Base-by-base conservation (phyloP, 495 filamentous ascomycete species). In the Penicillium salamii region DNA sequence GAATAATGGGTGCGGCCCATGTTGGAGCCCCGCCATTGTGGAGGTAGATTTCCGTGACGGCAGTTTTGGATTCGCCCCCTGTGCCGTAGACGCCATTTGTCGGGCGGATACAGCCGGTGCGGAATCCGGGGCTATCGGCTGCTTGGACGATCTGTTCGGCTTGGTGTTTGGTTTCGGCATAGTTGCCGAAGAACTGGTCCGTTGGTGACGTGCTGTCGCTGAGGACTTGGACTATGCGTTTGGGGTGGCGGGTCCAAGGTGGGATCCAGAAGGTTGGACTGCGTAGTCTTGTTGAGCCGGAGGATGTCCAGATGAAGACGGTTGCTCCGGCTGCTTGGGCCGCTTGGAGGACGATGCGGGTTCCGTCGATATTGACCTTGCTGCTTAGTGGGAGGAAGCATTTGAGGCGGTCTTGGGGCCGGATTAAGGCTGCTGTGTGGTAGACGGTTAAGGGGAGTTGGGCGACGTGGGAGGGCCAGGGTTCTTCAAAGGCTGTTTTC, bases 1-100 rank as follows among this genome's bases (percentile, higher is more conserved):
- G 79, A 2, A 78, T 67, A n/a, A 78, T 64, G 21, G 71, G 65
- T 7, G 52, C 48, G 1, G 68, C 64, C 79, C 78, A 84, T 23
- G 71, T 72, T 40, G 78, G 73, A 49, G 37, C 53, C 12, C 64
- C 63, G 7, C 65, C 61, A 7, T 28, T 49, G 15, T 56, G 50
- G 19, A 63, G 57, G 54, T 65, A 76, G 46, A 54, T 63, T 50
- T 37, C 77, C 0, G 72, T 75, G 21, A 84, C 58, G 1, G 74
- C 58, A 19, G 45, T 52, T 39, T 58, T 77, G 24, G 72, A 71
- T 53, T 80, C 76, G 5, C 64, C 77, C 2, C 78, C 78, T 42
- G 80, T 72, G 12, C 80, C 81, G 42, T 83, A 83, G 46, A 84
- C 76, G 12, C 75, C 78, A 54, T 83, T 83, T 18, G 75, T 69